phyloP scores from a whole-genome alignment of 768 basidiomycete genomes.

The Rhodosporidiobolus sp. region DNA sequence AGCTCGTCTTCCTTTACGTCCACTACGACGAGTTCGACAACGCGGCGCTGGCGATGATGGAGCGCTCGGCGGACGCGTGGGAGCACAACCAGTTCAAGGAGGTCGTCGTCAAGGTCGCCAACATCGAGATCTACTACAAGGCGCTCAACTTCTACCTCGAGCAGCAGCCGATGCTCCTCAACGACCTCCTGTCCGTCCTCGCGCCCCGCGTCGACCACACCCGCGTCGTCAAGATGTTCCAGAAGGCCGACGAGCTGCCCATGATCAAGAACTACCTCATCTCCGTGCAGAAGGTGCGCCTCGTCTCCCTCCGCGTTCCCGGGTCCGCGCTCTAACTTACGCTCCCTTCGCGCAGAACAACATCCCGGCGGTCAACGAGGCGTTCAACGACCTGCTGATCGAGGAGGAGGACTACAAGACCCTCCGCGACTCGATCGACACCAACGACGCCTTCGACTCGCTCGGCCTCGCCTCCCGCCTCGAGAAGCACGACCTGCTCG shows the following conservation, averaged over 20 bases:
- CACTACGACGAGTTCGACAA: constrained; percentile 99
- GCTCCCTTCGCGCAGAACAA: constrained; percentile 62
- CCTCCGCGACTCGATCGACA: constrained; percentile 93
- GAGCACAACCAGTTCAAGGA: constrained; percentile 99
- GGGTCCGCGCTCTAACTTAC: background rate
- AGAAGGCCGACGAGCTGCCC: constrained; percentile 82
- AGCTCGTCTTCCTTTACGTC: constrained; percentile 96
- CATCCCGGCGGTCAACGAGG: constrained; percentile 94
- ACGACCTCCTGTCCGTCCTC: constrained; percentile 85
- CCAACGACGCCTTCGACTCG: constrained; percentile 97
- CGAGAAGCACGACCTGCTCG: constrained; percentile 84
- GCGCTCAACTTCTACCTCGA: constrained; percentile 88
- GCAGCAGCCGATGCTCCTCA: constrained; percentile 87
- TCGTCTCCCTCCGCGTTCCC: background rate
- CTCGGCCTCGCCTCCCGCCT: constrained; percentile 77
- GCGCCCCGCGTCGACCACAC: constrained; percentile 92
- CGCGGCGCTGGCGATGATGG: constrained; percentile 97
- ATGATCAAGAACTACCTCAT: constrained; percentile 93
- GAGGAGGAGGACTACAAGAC: constrained; percentile 99
- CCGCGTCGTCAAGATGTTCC: constrained; percentile 92
- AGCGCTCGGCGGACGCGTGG: constrained; percentile 96
- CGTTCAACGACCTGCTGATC: constrained; percentile 95
- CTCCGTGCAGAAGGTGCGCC: constrained; percentile 82
- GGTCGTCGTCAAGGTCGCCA: constrained; percentile 90
- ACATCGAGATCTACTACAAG: constrained; percentile 98